A percentile compares a stretch with the other conserved stretches of the same genome.
Conservation (phyloP, 306 rosid species). For the Quercus mongolica region DNA sequence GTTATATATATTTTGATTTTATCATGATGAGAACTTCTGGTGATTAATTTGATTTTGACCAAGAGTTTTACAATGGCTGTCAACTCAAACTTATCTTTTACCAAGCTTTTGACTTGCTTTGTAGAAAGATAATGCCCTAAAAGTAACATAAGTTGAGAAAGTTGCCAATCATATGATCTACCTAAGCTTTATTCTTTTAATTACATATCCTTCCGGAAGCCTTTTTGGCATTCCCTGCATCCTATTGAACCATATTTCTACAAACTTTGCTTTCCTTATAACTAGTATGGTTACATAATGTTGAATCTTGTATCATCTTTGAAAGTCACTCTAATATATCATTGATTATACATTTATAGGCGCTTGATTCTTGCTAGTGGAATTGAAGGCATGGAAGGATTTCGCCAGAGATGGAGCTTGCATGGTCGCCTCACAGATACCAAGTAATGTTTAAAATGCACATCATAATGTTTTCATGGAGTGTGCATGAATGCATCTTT, state of each 20-base stretch:
- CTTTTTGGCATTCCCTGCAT: background rate
- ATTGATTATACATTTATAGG: conserved; percentile 41
- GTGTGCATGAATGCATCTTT: conserved; percentile 7
- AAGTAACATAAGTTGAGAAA: background rate
- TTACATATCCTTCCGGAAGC: background rate
- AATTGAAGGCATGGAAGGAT: conserved; percentile 75
- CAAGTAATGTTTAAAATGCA: conserved; percentile 47
- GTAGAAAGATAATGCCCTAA: background rate
- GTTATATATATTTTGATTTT: background rate
- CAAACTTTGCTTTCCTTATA: background rate
- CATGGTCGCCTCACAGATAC: conserved; percentile 86
- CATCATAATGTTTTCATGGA: conserved; percentile 18
- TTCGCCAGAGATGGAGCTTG: conserved; percentile 91
- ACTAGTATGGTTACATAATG: background rate
- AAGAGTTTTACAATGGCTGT: background rate
- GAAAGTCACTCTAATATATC: conserved; percentile 1
- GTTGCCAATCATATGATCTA: background rate
- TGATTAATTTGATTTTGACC: background rate
- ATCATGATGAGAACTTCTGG: background rate
- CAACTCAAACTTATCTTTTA: background rate
- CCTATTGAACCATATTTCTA: background rate
- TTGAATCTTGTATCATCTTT: background rate
- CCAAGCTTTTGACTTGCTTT: background rate
- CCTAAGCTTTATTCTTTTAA: background rate
- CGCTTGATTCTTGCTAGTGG: conserved; percentile 96